Evolutionary conservation across 371 early-diverging fungal genomes (phyloP), one percentile per base, ranked within the genome.

Genomic region (Mucor piriformis): DNA sequence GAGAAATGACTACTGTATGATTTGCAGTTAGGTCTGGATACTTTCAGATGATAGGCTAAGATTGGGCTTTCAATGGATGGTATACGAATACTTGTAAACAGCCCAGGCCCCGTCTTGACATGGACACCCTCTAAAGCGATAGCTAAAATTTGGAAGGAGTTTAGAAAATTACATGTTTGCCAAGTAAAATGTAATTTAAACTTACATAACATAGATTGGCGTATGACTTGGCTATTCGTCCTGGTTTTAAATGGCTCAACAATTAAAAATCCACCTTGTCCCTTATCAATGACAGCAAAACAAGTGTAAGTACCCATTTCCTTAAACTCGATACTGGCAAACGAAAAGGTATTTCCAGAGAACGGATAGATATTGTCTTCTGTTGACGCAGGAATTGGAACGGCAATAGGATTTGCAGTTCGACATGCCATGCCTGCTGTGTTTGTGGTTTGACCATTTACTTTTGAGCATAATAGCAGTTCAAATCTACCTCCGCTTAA

Each of bases 11-110:
- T 54, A 10, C 58, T 59, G 51, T 72, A 67, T 25, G 61, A 59
- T 27, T 52, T 51, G 49, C 87, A 87, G 16, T 72, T 67, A 8
- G 69, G 73, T 24, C 84, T 70, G 11, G 73, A 73, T 7, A 85
- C 74, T 21, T 67, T 72, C 8, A 87, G 68, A 38, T 78, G 84
- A 51, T 85, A 87, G 2, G 86, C 83, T 15, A 87, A 62, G 61
- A 87, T 73, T 11, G 84, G 81, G 38, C 76, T 87, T 63, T 85
- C 84, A 37, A 87, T 82, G 13, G 75, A 71, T 16, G 87, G 86
- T 16, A 87, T 71, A 20, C 66, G 82, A 15, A 87, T 66, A 6
- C 75, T 67, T 1, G 85, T 81, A 16, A 84, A 77, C 20, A 87
- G 52, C 0, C 79, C 59, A 32, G 74, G 64, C 1, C 62, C 51